phyloP scores from a whole-genome alignment of 2,329 filamentous ascomycete species.

The Cytospora piceae region DNA sequence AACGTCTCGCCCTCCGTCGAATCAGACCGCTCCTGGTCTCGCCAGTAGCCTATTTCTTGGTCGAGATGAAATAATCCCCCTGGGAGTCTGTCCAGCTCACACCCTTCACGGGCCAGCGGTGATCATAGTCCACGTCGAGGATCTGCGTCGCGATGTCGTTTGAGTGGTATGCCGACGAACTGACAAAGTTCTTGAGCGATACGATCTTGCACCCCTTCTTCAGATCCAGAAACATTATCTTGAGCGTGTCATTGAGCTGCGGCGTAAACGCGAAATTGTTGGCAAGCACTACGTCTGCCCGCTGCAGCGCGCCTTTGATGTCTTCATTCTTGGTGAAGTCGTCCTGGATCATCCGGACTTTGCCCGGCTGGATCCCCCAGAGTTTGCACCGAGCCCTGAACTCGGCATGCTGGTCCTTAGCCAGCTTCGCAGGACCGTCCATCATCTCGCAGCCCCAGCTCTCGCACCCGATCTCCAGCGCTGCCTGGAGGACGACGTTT shows the following conservation, averaged over 20 bases:
- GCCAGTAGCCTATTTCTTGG: slow-evolving; percentile 59
- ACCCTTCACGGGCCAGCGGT: slow-evolving; percentile 66
- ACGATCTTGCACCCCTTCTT: slow-evolving; percentile 90
- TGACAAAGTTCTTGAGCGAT: slow-evolving; percentile 89
- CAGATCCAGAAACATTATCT: slow-evolving; percentile 89
- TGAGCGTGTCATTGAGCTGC: slow-evolving; percentile 79
- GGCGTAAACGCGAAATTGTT: slow-evolving; percentile 98
- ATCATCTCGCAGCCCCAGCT: slow-evolving; percentile 98
- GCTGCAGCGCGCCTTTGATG: slow-evolving; percentile 74
- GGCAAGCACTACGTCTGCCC: slow-evolving; percentile 92
- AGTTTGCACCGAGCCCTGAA: slow-evolving; percentile 83
- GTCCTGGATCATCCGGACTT: slow-evolving; percentile 78
- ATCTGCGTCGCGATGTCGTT: slow-evolving; percentile 81
- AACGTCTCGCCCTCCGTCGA: neutral
- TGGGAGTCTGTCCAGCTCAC: slow-evolving; percentile 91
- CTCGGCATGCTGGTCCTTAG: slow-evolving; percentile 78
- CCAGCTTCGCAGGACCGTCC: slow-evolving; percentile 84
- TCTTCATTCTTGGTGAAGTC: slow-evolving; percentile 77
- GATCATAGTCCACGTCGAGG: slow-evolving; percentile 69
- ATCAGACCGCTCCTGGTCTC: neutral
- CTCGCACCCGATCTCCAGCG: slow-evolving; percentile 89
- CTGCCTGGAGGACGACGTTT: slow-evolving; percentile 92
- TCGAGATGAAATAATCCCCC: slow-evolving; percentile 88
- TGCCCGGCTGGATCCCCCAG: slow-evolving; percentile 83
- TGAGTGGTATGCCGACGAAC: slow-evolving; percentile 71